These are phyloP conservation scores for Boletus pseudo-olivaceus DNA, from an alignment of 768 basidiomycete species.

Conservation along the genomic window DNA sequence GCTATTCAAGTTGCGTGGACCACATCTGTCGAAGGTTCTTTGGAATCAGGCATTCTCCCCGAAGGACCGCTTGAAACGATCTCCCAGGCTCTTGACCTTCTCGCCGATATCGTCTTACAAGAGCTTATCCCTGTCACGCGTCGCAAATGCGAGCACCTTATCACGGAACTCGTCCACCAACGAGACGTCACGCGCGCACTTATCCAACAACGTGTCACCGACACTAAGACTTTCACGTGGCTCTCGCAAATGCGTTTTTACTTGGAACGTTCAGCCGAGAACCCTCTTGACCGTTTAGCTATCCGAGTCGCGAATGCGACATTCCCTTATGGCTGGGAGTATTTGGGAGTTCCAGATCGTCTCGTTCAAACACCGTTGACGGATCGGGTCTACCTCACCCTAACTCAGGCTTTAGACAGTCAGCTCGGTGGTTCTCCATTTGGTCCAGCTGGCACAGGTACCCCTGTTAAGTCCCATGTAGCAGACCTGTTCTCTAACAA, in stretches of 20 bases:
- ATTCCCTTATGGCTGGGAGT: conserved; percentile 99
- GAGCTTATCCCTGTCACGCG: conserved; percentile 90
- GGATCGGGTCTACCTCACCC: conserved; percentile 92
- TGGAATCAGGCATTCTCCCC: conserved; percentile 55
- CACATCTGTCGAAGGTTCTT: conserved; percentile 65
- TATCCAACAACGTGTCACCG: conserved; percentile 57
- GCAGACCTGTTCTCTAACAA: conserved; percentile 1
- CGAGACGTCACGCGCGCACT: conserved; percentile 89
- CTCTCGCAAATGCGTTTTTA: conserved; percentile 99
- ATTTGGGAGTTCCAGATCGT: conserved; percentile 93
- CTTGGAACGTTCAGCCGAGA: conserved; percentile 64
- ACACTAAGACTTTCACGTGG: conserved; percentile 83
- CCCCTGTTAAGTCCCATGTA: conserved; percentile 9
- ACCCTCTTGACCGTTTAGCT: conserved; percentile 74
- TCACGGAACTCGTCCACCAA: conserved; percentile 98
- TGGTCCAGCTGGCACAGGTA: conserved; percentile 96
- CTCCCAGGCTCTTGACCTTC: conserved; percentile 80
- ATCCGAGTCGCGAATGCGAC: conserved; percentile 87
- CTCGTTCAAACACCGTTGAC: conserved; percentile 98
- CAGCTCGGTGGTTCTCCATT: conserved; percentile 98
- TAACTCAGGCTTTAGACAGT: conserved; percentile 92
- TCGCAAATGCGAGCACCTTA: conserved; percentile 96
- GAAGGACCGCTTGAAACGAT: conserved; percentile 71
- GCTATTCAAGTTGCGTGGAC: conserved; percentile 97
- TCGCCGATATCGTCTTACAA: conserved; percentile 94